Conservation (phyloP, 352 stramenopile species). For the Pythium guiyangense region DNA sequence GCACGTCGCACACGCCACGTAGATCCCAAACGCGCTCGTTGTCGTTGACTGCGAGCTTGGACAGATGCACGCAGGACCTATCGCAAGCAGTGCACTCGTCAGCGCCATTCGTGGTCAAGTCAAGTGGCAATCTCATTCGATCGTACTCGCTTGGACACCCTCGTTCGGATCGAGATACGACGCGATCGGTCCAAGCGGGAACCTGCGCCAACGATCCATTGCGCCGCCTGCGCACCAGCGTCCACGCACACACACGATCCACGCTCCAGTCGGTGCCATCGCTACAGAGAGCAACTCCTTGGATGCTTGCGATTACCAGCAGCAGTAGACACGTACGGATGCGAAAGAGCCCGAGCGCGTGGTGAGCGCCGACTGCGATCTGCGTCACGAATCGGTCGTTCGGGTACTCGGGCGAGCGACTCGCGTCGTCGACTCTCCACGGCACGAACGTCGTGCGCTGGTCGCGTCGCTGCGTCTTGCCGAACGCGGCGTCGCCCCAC, state of each 20-base stretch:
- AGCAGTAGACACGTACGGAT: conserved; percentile 16
- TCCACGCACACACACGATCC: too few species aligned
- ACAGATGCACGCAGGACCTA: conserved; percentile 17
- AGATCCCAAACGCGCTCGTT: conserved; percentile 27
- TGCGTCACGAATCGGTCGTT: conserved; percentile 44
- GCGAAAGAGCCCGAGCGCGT: conserved; percentile 55
- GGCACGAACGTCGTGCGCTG: conserved; percentile 52
- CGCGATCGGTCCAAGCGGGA: conserved; percentile 22
- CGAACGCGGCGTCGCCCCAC: conserved; percentile 56
- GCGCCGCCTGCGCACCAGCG: too few species aligned
- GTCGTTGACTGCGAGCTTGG: conserved; percentile 27
- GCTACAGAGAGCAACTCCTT: neutral
- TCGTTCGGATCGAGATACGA: conserved; percentile 11
- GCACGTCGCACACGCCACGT: conserved; percentile 47
- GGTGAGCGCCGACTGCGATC: conserved; percentile 47
- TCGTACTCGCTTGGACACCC: conserved; percentile 2
- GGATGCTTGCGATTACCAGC: neutral
- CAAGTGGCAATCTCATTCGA: too few species aligned
- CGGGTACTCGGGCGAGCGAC: neutral
- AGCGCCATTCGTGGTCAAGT: too few species aligned
- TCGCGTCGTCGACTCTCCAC: conserved; percentile 34
- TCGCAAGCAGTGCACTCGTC: too few species aligned
- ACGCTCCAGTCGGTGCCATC: neutral
- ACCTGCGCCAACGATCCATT: conserved; percentile 66
- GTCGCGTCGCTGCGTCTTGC: conserved; percentile 39